A percentile compares a stretch with the other conserved stretches of the same genome.
Evolutionary conservation across 495 filamentous ascomycete species (phyloP).

Genomic region (Penicillium desertorum): DNA sequence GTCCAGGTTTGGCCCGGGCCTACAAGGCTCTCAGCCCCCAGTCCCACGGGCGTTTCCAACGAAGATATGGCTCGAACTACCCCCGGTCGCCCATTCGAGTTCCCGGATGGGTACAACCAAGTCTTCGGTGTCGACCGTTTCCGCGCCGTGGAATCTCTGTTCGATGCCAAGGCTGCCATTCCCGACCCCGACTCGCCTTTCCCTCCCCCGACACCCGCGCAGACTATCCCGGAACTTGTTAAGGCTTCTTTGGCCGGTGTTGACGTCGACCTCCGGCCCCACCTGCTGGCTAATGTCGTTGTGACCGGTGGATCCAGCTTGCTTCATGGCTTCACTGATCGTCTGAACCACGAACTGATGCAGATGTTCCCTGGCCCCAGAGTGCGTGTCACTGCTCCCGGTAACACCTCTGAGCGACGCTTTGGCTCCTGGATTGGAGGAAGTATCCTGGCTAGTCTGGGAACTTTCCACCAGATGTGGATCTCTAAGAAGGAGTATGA

Average conservation of each 20-base stretch:
- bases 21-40: conserved; percentile 58
- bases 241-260: conserved; percentile 72
- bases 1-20: conserved; percentile 92
- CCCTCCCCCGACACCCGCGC: conserved; percentile 58
- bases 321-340: conserved; percentile 85
- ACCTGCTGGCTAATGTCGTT: conserved; percentile 83
- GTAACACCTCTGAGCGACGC: conserved; percentile 79
- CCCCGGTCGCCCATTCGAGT: conserved; percentile 85
- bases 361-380: conserved; percentile 74
- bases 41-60: conserved; percentile 58
- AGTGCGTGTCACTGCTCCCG: conserved; percentile 80
- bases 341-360: conserved; percentile 78
- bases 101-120: conserved; percentile 93
- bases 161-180: conserved; percentile 68
- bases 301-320: conserved; percentile 85
- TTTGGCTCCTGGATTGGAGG: conserved; percentile 96
- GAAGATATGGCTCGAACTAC: conserved; percentile 64
- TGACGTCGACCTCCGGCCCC: conserved; percentile 84
- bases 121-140: conserved; percentile 87
- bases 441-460: conserved; percentile 91
- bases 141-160: conserved; percentile 80
- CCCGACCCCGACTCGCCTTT: conserved; percentile 44
- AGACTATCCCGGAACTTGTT: conserved; percentile 78
- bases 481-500: conserved; percentile 72
- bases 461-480: conserved; percentile 99